Conservation (phyloP, 108 stramenopile genomes). For the Nitzschia sp. region DNA sequence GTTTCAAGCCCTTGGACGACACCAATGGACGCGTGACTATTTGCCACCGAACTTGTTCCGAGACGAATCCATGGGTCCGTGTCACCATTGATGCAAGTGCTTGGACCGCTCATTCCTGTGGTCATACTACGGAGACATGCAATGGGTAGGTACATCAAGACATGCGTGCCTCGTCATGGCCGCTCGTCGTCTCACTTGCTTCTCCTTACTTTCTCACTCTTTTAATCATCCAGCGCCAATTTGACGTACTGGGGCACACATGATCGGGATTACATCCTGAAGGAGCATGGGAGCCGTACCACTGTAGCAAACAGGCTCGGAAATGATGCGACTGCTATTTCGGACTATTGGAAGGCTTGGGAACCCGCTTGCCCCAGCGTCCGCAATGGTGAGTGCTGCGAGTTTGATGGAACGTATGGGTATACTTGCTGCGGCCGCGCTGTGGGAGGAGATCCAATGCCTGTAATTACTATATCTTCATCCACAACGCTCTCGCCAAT, state of each 20-base stretch:
- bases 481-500: no score
- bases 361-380: not conserved
- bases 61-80: slow-evolving; percentile 1
- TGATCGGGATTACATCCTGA: not conserved
- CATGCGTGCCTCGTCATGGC: no score
- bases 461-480: no score
- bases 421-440: not conserved
- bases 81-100: slow-evolving; percentile 2
- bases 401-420: not conserved
- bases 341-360: slow-evolving; percentile 1
- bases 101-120: not conserved
- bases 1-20: not conserved
- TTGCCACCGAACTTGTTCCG: slow-evolving; percentile 1
- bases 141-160: not conserved
- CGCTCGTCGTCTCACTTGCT: no score
- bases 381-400: not conserved
- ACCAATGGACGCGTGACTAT: not conserved
- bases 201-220: no score
- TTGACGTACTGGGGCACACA: not conserved
- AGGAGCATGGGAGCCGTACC: not conserved
- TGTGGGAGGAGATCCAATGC: not conserved
- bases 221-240: no score
- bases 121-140: not conserved
- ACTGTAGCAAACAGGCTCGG: not conserved
- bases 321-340: not conserved